Base-by-base conservation (phyloP, 2,329 filamentous ascomycete species). In the Rutstroemia sp. region DNA sequence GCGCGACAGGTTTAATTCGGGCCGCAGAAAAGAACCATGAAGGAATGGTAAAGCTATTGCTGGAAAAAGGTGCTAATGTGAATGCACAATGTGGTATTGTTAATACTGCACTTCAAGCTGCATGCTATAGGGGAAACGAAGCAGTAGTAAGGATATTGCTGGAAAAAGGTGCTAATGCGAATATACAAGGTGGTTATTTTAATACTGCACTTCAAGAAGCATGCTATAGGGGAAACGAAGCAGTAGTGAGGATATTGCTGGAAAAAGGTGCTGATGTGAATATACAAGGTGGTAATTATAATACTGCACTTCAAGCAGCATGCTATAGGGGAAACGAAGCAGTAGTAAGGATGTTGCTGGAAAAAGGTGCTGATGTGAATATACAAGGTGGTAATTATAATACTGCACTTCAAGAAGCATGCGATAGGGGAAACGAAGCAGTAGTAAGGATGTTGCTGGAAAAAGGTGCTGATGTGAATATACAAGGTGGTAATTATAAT, bases 281-380 rank as follows among this genome's bases (percentile, higher is more conserved):
- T 12, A 10, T 10, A 30, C 27, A 10, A 30, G 27, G 27, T 30
- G 27, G 27, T 10, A 1, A 0, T 30, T 2, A 12, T 10, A 1
- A 1, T 10, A 42, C 16, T 54, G 44, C 52, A 37, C 52, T 54
- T 54, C 19, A 48, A 38, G 52, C 52, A 27, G 52, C 52, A 47
- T 46, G 41, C 14, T 1, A 0, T 8, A 12, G 7, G 4, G 30
- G 52, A 9, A 0, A 9, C 27, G 27, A 30, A 12, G 27, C 9
- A 30, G 8, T 30, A 30, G 27, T 30, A 30, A 30, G 10, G 27
- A 1, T 30, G 9, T 30, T 30, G 2, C 10, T 12, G 12, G 27
- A 42, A 34, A 19, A 19, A 1, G 25, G 21, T 51, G 49, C 49
- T 37, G 21, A 12, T 18, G 5, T 10, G 16, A 51, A 37, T 19